Percentiles rank a stretch among this genome's conserved stretches.
Evolutionary conservation across 495 filamentous ascomycete genomes (phyloP).

Genomic region (Friedmanniomyces endolithicus): DNA sequence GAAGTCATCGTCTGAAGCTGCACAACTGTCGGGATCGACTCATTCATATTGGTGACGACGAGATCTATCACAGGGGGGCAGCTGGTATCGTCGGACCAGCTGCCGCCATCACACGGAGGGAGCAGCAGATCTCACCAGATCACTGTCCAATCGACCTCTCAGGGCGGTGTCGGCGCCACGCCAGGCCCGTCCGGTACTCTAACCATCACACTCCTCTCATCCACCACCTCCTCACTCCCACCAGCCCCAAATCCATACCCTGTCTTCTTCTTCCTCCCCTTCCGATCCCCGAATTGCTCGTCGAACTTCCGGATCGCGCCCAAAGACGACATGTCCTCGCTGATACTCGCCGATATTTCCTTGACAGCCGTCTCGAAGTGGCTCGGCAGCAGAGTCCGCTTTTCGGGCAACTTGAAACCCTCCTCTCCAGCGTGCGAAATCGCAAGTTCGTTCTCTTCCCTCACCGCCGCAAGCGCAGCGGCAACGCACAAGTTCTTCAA

Average conservation of each 20-base stretch:
- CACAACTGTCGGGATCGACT: too few species aligned
- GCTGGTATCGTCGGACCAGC: too few species aligned
- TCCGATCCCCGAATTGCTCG: conserved; percentile 88
- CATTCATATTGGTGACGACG: too few species aligned
- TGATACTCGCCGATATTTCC: conserved; percentile 86
- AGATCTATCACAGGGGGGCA: too few species aligned
- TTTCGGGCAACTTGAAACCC: conserved; percentile 49
- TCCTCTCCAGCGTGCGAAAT: conserved; percentile 27
- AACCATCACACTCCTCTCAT: conserved; percentile 26
- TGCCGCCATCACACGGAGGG: too few species aligned
- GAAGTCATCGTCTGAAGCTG: too few species aligned
- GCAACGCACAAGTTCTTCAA: conserved; percentile 88
- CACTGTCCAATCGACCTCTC: not conserved
- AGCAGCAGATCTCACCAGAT: not conserved
- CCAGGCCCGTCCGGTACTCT: not conserved
- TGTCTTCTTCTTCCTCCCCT: conserved; percentile 52
- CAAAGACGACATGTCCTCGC: conserved; percentile 83
- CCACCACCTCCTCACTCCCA: conserved; percentile 7
- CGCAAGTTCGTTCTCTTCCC: conserved; percentile 57
- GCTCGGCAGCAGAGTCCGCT: conserved; percentile 47
- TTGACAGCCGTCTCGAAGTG: conserved; percentile 80
- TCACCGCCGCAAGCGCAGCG: conserved; percentile 77
- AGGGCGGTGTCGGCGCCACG: not conserved
- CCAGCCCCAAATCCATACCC: conserved; percentile 52
- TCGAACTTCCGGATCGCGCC: conserved; percentile 88